Evolutionary conservation across 192 early-diverging fungal species (phyloP).

Genomic region (Pilobolus umbonatus): DNA sequence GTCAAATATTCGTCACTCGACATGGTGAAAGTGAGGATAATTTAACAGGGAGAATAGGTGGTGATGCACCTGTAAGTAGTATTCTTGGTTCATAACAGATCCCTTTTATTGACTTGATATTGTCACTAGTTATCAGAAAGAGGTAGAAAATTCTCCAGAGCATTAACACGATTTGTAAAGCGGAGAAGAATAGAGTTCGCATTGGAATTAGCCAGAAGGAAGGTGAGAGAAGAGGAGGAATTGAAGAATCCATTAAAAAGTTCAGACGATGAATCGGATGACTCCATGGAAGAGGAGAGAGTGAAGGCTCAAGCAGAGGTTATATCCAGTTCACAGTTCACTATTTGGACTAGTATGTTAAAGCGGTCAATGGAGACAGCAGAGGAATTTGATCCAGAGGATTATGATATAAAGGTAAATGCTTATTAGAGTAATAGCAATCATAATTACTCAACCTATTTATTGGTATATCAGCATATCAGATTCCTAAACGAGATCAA

Average conservation of each 20-base stretch:
- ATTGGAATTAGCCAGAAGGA: slow-evolving; percentile 33
- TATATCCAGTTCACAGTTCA: slow-evolving; percentile 43
- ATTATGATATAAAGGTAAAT: slow-evolving; percentile 79
- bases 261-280: slow-evolving; percentile 30
- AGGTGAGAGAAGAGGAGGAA: background rate
- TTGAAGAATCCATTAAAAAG: slow-evolving; percentile 40
- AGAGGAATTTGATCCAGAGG: slow-evolving; percentile 70
- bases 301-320: slow-evolving; percentile 63
- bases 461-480: slow-evolving; percentile 48
- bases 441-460: background rate
- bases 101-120: background rate
- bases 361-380: slow-evolving; percentile 80
- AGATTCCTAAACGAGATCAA: slow-evolving; percentile 92
- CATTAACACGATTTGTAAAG: slow-evolving; percentile 75
- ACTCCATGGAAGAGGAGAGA: slow-evolving; percentile 4
- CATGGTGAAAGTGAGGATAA: slow-evolving; percentile 95
- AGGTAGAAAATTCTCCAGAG: slow-evolving; percentile 68
- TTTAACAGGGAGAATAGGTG: slow-evolving; percentile 72
- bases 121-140: slow-evolving; percentile 64
- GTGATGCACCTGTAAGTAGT: slow-evolving; percentile 32
- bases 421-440: background rate
- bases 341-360: slow-evolving; percentile 88
- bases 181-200: slow-evolving; percentile 47
- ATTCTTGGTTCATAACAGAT: background rate
- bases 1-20: slow-evolving; percentile 86